Evolutionary conservation across 2,329 filamentous ascomycete genomes (phyloP).

Genomic region (Clonostachys chloroleuca): DNA sequence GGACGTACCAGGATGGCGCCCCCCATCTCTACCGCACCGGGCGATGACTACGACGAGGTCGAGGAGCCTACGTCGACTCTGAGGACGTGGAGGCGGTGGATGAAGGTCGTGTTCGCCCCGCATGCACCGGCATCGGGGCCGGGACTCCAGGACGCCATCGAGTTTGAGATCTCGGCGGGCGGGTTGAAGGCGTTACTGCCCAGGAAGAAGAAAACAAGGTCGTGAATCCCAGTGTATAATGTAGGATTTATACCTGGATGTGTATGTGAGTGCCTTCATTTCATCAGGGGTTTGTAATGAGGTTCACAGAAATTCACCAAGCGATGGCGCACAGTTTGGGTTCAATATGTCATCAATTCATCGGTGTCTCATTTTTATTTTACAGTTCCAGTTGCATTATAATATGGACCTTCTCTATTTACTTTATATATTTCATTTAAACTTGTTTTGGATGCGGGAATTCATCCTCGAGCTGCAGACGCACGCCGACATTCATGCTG

Average conservation of each 20-base stretch:
- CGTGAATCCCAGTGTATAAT: neutral
- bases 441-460: conserved; percentile 61
- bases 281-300: too few relatives aligned
- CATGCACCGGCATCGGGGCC: conserved; percentile 57
- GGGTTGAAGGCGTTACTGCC: conserved; percentile 41
- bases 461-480: conserved; percentile 87
- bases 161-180: conserved; percentile 71
- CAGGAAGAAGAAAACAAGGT: conserved; percentile 2
- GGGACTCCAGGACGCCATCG: conserved; percentile 46
- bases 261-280: too few relatives aligned
- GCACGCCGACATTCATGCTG: conserved; percentile 97
- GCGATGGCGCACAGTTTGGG: too few relatives aligned
- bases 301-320: too few relatives aligned
- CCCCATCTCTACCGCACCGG: conserved; percentile 18
- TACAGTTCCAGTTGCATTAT: too few relatives aligned
- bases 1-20: conserved; percentile 28
- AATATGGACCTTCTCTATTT: too few relatives aligned
- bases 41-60: conserved; percentile 24
- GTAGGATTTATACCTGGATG: neutral
- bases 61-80: conserved; percentile 39
- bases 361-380: too few relatives aligned
- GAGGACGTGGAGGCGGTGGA: conserved; percentile 64
- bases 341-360: too few relatives aligned
- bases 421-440: too few relatives aligned
- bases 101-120: conserved; percentile 87